Evolutionary conservation across 2,329 filamentous ascomycete species (phyloP).

Genomic region (Dactylellina sp.): DNA sequence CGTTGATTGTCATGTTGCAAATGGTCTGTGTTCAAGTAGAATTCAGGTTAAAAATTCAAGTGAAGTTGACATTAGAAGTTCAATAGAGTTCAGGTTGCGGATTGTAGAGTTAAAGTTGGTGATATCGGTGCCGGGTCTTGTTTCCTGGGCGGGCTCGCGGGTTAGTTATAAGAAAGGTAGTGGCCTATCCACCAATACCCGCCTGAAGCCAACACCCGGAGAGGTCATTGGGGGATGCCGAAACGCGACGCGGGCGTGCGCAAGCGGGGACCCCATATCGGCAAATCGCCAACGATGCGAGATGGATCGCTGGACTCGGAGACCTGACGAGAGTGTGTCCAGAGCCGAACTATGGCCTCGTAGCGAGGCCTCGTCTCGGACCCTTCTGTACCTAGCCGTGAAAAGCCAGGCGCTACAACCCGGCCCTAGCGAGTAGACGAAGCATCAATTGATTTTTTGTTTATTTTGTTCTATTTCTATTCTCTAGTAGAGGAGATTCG

Average conservation of each 20-base stretch:
- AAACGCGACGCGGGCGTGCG: constrained; percentile 7
- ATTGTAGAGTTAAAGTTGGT: too few species aligned
- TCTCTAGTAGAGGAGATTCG: too few species aligned
- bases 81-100: too few species aligned
- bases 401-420: neutral
- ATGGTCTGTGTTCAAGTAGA: neutral
- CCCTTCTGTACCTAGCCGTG: neutral
- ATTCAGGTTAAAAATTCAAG: neutral
- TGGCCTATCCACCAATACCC: neutral
- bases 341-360: constrained; percentile 7
- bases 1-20: constrained; percentile 21
- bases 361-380: constrained; percentile 26
- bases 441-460: too few species aligned
- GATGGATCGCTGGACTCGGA: too few species aligned
- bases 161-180: neutral
- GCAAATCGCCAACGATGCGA: too few species aligned
- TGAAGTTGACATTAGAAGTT: neutral
- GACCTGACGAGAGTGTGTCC: too few species aligned
- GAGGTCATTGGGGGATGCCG: neutral
- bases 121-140: neutral
- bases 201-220: too few species aligned
- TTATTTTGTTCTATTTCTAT: too few species aligned
- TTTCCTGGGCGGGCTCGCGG: neutral
- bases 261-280: neutral
- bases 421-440: too few species aligned